These are phyloP conservation scores for Elaeis oleifera DNA, from an alignment of 202 grass and related monocot genomes.

Conservation along the genomic window DNA sequence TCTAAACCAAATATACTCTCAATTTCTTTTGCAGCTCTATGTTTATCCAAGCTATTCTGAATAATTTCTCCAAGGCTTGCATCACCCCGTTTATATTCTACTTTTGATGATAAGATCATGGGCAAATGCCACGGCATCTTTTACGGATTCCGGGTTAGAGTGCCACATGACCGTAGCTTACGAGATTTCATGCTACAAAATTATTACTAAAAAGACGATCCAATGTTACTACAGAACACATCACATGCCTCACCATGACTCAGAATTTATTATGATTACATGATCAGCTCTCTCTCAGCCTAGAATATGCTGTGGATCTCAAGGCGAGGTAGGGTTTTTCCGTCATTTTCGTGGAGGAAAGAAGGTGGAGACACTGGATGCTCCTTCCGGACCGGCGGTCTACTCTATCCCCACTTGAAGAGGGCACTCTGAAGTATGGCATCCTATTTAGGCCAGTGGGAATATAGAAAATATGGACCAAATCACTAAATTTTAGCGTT, in stretches of 20 bases:
- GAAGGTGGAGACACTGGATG: too few relatives aligned
- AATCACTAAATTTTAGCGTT: too few relatives aligned
- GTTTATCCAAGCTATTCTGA: conserved; percentile 43
- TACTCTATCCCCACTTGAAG: too few relatives aligned
- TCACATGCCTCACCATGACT: conserved; percentile 60
- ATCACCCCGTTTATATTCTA: conserved; percentile 82
- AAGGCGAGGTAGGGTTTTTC: too few relatives aligned
- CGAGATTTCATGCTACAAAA: background rate
- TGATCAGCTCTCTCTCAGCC: conserved; percentile 68
- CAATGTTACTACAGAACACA: background rate
- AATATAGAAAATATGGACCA: too few relatives aligned
- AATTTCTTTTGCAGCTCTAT: conserved; percentile 32
- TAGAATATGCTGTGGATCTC: conserved; percentile 51
- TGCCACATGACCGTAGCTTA: background rate
- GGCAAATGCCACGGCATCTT: conserved; percentile 53
- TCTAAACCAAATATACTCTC: too few relatives aligned
- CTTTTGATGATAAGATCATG: conserved; percentile 50
- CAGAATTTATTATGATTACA: conserved; percentile 67
- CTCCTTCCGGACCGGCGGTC: too few relatives aligned
- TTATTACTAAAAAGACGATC: background rate
- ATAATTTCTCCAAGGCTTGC: conserved; percentile 74
- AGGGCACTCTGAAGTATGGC: too few relatives aligned
- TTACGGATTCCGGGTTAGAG: conserved; percentile 51
- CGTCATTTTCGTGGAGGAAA: too few relatives aligned
- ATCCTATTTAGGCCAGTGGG: too few relatives aligned